Conservation (phyloP, 164 flowering plant genomes). For the Litsea cubeba region DNA sequence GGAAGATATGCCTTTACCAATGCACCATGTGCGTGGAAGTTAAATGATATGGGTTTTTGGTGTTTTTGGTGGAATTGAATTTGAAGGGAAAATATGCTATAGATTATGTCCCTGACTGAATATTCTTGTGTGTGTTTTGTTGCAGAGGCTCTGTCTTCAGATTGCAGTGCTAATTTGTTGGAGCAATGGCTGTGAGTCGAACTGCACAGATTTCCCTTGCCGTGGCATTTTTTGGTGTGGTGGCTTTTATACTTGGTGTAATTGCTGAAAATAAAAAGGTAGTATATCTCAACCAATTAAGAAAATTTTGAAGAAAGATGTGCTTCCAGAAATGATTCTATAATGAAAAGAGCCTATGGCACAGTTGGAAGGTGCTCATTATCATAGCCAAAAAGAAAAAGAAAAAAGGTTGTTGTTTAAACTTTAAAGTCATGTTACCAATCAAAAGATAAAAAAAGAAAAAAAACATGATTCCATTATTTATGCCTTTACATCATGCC, state of each 20-base stretch:
- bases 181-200: slow-evolving; percentile 19
- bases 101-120: not conserved
- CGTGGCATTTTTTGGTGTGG: slow-evolving; percentile 32
- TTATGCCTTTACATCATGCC: not conserved
- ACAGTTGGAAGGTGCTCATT: no score
- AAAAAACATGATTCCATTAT: not conserved
- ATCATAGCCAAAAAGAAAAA: no score
- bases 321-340: not conserved
- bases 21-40: no score
- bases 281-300: not conserved
- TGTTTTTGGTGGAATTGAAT: not conserved
- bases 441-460: no score
- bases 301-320: not conserved
- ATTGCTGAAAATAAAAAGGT: slow-evolving; percentile 77
- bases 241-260: slow-evolving; percentile 53
- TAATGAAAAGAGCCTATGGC: no score
- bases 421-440: no score
- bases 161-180: not conserved
- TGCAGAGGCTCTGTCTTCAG: slow-evolving; percentile 2
- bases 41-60: not conserved
- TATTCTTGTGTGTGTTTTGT: not conserved
- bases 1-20: no score
- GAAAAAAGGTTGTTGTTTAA: no score
- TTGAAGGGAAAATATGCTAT: not conserved
- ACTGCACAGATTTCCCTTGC: slow-evolving; percentile 32